These are phyloP conservation scores for Extremus antarcticus DNA, from an alignment of 495 filamentous ascomycete species.

Conservation along the genomic window DNA sequence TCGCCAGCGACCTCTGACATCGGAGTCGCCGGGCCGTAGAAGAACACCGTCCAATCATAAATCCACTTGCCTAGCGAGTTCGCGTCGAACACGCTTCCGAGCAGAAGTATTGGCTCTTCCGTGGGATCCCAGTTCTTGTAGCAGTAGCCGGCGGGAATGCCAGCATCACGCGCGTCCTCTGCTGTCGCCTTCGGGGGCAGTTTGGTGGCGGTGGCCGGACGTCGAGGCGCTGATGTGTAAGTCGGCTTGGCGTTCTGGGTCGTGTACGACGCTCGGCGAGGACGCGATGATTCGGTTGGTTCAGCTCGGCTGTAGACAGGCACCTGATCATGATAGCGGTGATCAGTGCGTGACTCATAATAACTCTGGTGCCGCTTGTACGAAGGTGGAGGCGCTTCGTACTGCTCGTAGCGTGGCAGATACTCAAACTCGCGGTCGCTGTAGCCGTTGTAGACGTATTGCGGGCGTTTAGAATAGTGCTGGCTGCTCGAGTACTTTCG, in stretches of 20 bases:
- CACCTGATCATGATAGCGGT: conserved; percentile 31
- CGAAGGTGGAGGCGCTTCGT: conserved; percentile 20
- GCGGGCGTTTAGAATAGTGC: conserved; percentile 22
- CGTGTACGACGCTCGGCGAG: conserved; percentile 31
- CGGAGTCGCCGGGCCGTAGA: conserved; percentile 72
- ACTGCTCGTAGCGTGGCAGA: conserved; percentile 33
- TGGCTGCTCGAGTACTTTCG: conserved; percentile 27
- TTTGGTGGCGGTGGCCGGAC: conserved; percentile 20
- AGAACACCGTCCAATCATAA: conserved; percentile 98
- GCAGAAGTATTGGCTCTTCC: conserved; percentile 83
- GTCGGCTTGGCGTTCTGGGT: neutral
- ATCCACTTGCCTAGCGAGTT: conserved; percentile 98
- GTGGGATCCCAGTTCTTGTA: conserved; percentile 98
- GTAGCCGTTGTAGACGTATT: conserved; percentile 26
- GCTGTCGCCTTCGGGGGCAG: conserved; percentile 63
- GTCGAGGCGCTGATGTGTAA: conserved; percentile 6
- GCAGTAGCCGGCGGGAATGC: conserved; percentile 85
- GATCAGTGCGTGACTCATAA: conserved; percentile 28
- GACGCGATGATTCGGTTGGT: conserved; percentile 14
- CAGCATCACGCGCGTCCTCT: conserved; percentile 65
- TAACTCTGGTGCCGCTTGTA: conserved; percentile 17
- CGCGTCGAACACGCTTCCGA: conserved; percentile 94
- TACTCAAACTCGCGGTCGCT: conserved; percentile 25
- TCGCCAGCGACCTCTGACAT: conserved; percentile 91
- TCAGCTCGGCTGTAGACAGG: conserved; percentile 29